phyloP scores from a whole-genome alignment of 2,329 filamentous ascomycete genomes.

The Ophiostoma ips region DNA sequence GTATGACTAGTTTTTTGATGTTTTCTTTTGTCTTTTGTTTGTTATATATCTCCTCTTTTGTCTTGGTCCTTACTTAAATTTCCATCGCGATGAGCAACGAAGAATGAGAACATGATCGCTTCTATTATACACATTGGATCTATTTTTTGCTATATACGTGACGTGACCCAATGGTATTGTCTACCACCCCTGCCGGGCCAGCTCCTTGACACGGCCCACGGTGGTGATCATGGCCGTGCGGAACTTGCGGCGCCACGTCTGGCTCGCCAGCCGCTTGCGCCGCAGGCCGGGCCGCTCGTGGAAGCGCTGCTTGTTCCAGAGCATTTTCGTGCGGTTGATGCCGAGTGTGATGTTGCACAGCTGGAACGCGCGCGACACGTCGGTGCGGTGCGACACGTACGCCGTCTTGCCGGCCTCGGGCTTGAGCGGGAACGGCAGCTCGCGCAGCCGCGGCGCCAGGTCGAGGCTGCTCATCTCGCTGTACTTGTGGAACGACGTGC shows the following conservation, averaged over 20 bases:
- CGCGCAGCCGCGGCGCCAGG: neutral
- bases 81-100: neutral
- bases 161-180: neutral
- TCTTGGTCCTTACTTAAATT: neutral
- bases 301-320: slow-evolving; percentile 47
- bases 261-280: slow-evolving; percentile 57
- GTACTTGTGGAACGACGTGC: neutral
- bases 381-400: slow-evolving; percentile 28
- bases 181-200: slow-evolving; percentile 70
- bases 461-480: neutral
- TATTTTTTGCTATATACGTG: neutral
- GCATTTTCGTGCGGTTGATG: slow-evolving; percentile 42
- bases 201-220: slow-evolving; percentile 49
- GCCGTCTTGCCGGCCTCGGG: slow-evolving; percentile 32
- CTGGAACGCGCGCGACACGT: slow-evolving; percentile 30
- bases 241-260: slow-evolving; percentile 58
- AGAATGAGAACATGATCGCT: slow-evolving; percentile 1
- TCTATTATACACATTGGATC: neutral
- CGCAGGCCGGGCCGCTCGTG: slow-evolving; percentile 66
- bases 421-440: slow-evolving; percentile 21
- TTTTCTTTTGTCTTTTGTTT: neutral
- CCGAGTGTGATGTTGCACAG: slow-evolving; percentile 26
- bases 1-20: neutral
- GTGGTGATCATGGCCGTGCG: slow-evolving; percentile 52
- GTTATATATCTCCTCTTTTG: neutral